These are phyloP conservation scores for Amanita thiersii DNA, from an alignment of 768 basidiomycete species.

Conservation along the genomic window DNA sequence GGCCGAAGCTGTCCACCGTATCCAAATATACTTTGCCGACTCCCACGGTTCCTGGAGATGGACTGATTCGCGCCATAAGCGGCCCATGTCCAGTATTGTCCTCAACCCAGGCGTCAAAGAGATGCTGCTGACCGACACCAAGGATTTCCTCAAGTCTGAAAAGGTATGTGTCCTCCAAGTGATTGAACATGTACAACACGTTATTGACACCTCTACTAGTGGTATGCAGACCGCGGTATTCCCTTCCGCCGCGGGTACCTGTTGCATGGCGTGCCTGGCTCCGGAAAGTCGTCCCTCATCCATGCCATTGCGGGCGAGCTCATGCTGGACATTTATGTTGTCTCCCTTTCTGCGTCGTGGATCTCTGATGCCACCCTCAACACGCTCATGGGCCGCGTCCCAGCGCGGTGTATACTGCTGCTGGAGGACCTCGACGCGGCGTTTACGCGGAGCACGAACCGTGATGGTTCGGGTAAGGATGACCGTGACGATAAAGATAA, in stretches of 20 bases:
- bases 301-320: conserved; percentile 85
- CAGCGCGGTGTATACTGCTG: conserved; percentile 77
- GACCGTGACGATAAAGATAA: conserved; percentile 25
- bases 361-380: conserved; percentile 83
- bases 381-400: conserved; percentile 81
- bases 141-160: conserved; percentile 78
- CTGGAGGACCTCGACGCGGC: conserved; percentile 90
- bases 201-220: conserved; percentile 29
- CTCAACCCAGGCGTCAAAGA: conserved; percentile 86
- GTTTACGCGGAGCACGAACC: conserved; percentile 67
- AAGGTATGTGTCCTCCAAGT: conserved; percentile 36
- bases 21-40: conserved; percentile 88
- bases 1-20: conserved; percentile 77
- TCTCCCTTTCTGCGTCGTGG: conserved; percentile 81
- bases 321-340: conserved; percentile 86
- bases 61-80: conserved; percentile 82
- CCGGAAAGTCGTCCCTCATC: conserved; percentile 81
- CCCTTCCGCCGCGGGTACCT: conserved; percentile 87
- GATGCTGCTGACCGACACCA: conserved; percentile 75
- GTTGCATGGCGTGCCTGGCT: conserved; percentile 77
- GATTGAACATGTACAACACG: neutral
- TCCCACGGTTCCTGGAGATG: conserved; percentile 84
- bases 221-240: conserved; percentile 92
- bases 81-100: conserved; percentile 83
- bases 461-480: conserved; percentile 41